Evolutionary conservation across 23 red algal species (phyloP).

Genomic region (Cyanidiococcus yangmingshanensis): DNA sequence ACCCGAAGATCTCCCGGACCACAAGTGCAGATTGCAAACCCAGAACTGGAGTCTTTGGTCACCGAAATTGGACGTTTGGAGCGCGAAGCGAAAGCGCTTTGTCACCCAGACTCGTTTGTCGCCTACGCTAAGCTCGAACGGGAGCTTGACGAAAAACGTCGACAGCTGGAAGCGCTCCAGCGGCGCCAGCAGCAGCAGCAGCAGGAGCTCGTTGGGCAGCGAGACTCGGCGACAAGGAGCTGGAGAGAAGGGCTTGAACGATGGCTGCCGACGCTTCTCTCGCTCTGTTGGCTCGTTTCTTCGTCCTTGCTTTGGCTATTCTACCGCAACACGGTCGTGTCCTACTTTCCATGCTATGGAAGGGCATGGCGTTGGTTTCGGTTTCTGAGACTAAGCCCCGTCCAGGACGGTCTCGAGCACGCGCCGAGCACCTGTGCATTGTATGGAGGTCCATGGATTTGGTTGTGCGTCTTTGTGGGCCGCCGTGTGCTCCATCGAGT

Average conservation of each 20-base stretch:
- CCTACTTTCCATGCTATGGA: not conserved
- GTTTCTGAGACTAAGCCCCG: not conserved
- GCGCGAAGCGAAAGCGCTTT: not conserved
- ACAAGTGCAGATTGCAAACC: no score
- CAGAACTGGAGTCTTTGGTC: not conserved
- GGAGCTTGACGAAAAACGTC: not conserved
- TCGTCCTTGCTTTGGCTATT: not conserved
- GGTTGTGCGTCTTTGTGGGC: not conserved
- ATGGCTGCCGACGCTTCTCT: not conserved
- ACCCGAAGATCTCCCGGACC: no score
- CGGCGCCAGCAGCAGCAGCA: not conserved
- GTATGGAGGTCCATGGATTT: not conserved
- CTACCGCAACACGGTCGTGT: not conserved
- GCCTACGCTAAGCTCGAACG: not conserved
- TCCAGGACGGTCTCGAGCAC: not conserved
- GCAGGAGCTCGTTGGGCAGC: not conserved
- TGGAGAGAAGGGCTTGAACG: not conserved
- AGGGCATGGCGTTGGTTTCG: not conserved
- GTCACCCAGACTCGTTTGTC: constrained; percentile 7
- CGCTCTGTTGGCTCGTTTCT: not conserved
- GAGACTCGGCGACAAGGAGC: not conserved
- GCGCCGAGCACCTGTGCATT: not conserved
- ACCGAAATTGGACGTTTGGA: not conserved
- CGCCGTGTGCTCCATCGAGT: not conserved
- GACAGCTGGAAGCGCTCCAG: not conserved